Evolutionary conservation across 1,284 basidiomycete species (phyloP), one percentile per base, ranked within the genome.

Genomic region (Sparassis latifolia): DNA sequence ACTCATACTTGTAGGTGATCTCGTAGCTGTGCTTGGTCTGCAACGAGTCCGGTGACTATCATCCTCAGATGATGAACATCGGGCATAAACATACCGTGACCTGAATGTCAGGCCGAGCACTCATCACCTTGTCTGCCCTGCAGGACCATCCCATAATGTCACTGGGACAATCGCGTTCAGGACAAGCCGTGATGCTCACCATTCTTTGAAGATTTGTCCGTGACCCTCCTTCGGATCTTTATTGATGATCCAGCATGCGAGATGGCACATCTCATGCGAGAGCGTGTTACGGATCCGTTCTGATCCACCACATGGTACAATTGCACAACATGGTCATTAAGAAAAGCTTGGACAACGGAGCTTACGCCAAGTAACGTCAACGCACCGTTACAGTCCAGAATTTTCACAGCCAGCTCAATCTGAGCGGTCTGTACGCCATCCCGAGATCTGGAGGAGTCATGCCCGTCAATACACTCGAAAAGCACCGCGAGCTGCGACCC

Each of bases 191-290:
- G 9, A 41, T 30, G 63, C 74, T 47, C 51, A 87, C 89, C 90
- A 92, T 46, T 64, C 65, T 59, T 84, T 85, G 68, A 85, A 92
- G 7, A 79, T 65, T 10, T 65, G 70, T 10, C 88, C 89, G 57
- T 92, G 89, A 10, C 75, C 75, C 62, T 86, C 86, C 47, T 80
- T 78, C 3, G 81, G 75, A 29, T 80, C 74, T 7, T 75, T 68
- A 60, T 86, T 77, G 48, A 92, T 84, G 33, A 86, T 70, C 90
- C 91, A 93, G 50, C 79, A 82, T 4, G 89, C 89, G 31, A 93
- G 68, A 66, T 92, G 91, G 55, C 90, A 93, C 83, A 93, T 89
- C 66, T 93, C 91, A 59, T 93, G 90, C 31, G 86, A 80, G 2
- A 93, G 68, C 0, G 91, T 93, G 62, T 88, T 82, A 27, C 81